Conservation (phyloP, 2,329 filamentous ascomycete species). For the Xylariales sp. region DNA sequence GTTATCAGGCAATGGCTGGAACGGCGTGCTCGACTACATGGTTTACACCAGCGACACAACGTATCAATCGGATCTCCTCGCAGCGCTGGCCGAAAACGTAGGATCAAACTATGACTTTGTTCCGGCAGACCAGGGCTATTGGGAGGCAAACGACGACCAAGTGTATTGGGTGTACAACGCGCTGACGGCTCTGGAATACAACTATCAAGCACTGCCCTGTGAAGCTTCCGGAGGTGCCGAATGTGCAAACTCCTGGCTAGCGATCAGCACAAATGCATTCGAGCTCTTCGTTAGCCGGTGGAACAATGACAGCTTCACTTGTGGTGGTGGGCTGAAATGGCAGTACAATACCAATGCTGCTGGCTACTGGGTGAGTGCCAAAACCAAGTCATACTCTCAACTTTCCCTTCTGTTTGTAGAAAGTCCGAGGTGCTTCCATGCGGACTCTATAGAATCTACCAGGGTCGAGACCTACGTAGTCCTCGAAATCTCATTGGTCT, state of each 20-base stretch:
- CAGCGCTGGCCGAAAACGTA: slow-evolving; percentile 18
- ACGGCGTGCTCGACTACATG: slow-evolving; percentile 22
- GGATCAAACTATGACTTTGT: slow-evolving; percentile 21
- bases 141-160: slow-evolving; percentile 43
- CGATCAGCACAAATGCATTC: slow-evolving; percentile 50
- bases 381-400: no score
- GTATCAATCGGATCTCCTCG: slow-evolving; percentile 19
- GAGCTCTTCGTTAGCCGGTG: slow-evolving; percentile 41
- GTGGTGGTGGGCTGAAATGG: slow-evolving; percentile 53
- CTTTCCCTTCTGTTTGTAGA: no score
- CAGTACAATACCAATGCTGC: slow-evolving; percentile 54
- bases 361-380: no score
- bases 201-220: slow-evolving; percentile 30
- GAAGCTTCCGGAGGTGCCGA: slow-evolving; percentile 28
- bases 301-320: slow-evolving; percentile 47
- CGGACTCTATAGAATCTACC: no score
- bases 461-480: no score
- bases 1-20: slow-evolving; percentile 28
- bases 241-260: slow-evolving; percentile 37
- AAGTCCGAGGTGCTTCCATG: no score
- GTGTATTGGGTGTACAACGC: slow-evolving; percentile 45
- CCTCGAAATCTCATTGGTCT: no score
- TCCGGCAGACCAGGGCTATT: slow-evolving; percentile 16
- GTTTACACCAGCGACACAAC: slow-evolving; percentile 21
- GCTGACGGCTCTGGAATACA: slow-evolving; percentile 40